Conservation (phyloP, 352 stramenopile genomes). For the Globisporangium recalcitrans region DNA sequence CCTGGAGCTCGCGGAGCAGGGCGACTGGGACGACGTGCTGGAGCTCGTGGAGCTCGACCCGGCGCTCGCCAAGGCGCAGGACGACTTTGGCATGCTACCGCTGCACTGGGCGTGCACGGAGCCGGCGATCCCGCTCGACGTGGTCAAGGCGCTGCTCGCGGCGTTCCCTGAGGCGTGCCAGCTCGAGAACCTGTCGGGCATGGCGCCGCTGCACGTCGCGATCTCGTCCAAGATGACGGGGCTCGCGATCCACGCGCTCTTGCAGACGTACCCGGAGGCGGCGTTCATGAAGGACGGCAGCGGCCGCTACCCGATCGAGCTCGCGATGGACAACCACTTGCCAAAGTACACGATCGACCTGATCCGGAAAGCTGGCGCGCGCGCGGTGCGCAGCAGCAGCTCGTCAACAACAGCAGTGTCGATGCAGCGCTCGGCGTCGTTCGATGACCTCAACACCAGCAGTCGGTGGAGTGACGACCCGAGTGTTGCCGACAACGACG, state of each 20-base stretch:
- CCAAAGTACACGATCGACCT: constrained; percentile 68
- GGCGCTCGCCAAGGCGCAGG: constrained; percentile 52
- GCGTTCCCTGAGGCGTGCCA: constrained; percentile 53
- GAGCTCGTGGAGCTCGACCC: constrained; percentile 31
- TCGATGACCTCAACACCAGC: constrained; percentile 24
- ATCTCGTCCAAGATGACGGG: constrained; percentile 62
- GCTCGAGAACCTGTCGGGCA: constrained; percentile 70
- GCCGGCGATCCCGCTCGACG: constrained; percentile 36
- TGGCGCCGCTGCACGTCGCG: constrained; percentile 79
- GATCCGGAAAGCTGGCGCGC: constrained; percentile 53
- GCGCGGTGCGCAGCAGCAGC: constrained; percentile 28
- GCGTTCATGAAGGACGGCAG: constrained; percentile 51
- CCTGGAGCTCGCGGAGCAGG: constrained; percentile 53
- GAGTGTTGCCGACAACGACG: constrained; percentile 15
- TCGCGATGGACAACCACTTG: constrained; percentile 53
- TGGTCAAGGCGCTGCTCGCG: constrained; percentile 36
- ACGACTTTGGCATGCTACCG: constrained; percentile 82
- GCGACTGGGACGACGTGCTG: constrained; percentile 56
- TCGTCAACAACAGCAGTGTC: background rate
- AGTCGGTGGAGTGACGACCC: constrained; percentile 1
- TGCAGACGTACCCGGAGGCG: constrained; percentile 23
- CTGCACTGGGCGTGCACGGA: constrained; percentile 83
- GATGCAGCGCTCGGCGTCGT: constrained; percentile 32
- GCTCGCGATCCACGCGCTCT: constrained; percentile 50
- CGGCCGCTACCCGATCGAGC: constrained; percentile 53